Evolutionary conservation across 306 rosid genomes (phyloP).

Genomic region (Cicer bijugum): DNA sequence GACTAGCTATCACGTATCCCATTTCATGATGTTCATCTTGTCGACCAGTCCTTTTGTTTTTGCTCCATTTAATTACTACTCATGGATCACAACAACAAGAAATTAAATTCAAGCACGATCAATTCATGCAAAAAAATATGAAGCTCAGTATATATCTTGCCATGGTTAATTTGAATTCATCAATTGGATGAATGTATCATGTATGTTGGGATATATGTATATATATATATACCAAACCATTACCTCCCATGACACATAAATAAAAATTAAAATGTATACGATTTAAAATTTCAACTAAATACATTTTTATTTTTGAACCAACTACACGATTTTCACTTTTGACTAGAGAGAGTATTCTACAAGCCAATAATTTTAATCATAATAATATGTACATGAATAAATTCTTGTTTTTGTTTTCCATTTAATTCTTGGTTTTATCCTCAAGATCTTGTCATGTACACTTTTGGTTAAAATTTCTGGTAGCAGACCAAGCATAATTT

Average conservation of each 20-base stretch:
- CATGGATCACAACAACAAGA: slow-evolving; percentile 22
- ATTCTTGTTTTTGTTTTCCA: slow-evolving; percentile 29
- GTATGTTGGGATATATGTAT: slow-evolving; percentile 1
- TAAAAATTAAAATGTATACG: no score
- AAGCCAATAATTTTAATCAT: slow-evolving; percentile 41
- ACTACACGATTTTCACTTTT: no score
- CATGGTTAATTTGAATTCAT: slow-evolving; percentile 39
- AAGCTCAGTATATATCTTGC: not conserved
- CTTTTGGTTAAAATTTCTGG: slow-evolving; percentile 64
- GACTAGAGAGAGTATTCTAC: not conserved
- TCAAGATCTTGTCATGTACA: slow-evolving; percentile 61
- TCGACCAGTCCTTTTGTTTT: slow-evolving; percentile 49
- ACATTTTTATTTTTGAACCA: no score
- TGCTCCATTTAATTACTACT: not conserved
- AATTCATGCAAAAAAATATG: slow-evolving; percentile 34
- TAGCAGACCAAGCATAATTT: slow-evolving; percentile 58
- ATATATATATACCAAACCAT: no score
- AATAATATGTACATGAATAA: slow-evolving; percentile 19
- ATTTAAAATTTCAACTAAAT: no score
- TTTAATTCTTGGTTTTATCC: slow-evolving; percentile 41
- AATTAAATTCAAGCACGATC: slow-evolving; percentile 36
- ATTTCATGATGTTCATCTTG: slow-evolving; percentile 60
- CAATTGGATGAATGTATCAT: slow-evolving; percentile 1
- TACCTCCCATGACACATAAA: no score
- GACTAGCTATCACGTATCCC: slow-evolving; percentile 54